Base-by-base conservation (phyloP, 768 basidiomycete genomes). In the Pilatotrama ljubarskyi region DNA sequence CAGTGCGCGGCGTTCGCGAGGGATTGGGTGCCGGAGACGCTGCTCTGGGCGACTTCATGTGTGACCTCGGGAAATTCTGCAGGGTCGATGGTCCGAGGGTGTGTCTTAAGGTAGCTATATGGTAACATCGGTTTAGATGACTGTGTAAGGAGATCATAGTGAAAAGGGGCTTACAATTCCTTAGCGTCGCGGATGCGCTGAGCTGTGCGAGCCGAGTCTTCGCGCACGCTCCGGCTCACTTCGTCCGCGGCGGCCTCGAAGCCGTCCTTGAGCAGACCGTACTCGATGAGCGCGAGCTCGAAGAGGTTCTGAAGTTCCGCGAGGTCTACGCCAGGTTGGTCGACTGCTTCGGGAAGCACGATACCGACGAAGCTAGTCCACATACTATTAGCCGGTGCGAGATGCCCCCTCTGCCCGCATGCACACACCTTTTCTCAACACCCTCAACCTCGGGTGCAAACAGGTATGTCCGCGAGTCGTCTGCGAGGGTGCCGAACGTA, bases 221-320 rank as follows among this genome's bases (percentile, higher is more conserved):
- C 67, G n/a, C 55, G 57, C 11, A 67, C 52, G 37, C 65, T 64
- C 40, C 63, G 54, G 6, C 65, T 61, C 15, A 70, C 29, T 52
- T 70, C 67, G 59, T 70, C 69, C 0, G 67, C 66, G n/a, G 53
- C 55, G 22, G 69, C 69, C 43, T 64, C 64, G 26, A 70, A 41
- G 5, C 69, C 69, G 32, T 62, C 65, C 38, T 68, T 68, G 35
- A 70, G 53, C 15, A 70, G 54, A 5, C 64, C 65, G 36, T 66
- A 51, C 32, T 66, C 59, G 52, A 68, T 59, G 15, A 70, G 64
- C 22, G 59, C 50, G 61, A 64, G 55, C 44, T 70, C 69, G 41
- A 70, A 68, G 26, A 42, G 49, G 44, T 64, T 67, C 46, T 67
- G 68, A 7, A 65, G 55, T 32, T 55, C 48, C 5, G 50, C 55